These are phyloP conservation scores for Panicum miliaceum DNA, from an alignment of 176 grass and related monocot genomes.

Conservation along the genomic window DNA sequence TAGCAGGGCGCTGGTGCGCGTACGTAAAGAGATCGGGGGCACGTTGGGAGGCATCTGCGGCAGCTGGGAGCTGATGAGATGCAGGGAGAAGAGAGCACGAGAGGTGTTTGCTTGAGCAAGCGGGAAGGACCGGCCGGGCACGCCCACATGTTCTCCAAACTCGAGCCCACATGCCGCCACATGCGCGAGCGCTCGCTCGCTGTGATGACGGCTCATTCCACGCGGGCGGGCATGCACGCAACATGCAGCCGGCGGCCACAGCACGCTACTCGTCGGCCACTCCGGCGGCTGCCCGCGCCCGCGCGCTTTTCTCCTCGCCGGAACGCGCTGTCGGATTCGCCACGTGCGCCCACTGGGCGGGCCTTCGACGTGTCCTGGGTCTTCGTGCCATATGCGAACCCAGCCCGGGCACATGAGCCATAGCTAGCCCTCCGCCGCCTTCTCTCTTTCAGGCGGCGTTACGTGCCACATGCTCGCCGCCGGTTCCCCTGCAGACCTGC, in stretches of 20 bases:
- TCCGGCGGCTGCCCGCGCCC: background rate
- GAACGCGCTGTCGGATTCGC: constrained; percentile 38
- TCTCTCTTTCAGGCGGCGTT: too few species aligned
- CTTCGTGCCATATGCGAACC: too few species aligned
- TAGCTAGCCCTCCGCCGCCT: too few species aligned
- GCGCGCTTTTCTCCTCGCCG: constrained; percentile 13
- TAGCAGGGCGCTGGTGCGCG: background rate
- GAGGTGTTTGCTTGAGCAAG: constrained; percentile 15
- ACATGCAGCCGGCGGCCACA: background rate
- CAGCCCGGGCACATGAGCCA: too few species aligned
- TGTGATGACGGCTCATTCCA: background rate
- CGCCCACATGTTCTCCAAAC: constrained; percentile 29
- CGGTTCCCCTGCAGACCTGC: too few species aligned
- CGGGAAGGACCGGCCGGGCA: background rate
- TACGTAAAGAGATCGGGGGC: constrained; percentile 14
- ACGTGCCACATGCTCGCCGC: too few species aligned
- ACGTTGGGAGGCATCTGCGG: background rate
- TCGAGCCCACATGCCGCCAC: constrained; percentile 36
- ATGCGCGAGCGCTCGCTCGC: background rate
- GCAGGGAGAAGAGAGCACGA: background rate
- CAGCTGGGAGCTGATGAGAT: too few species aligned
- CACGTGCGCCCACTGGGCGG: background rate
- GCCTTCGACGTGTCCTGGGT: constrained; percentile 17
- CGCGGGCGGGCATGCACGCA: background rate
- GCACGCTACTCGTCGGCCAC: constrained; percentile 12